Conservation (phyloP, 164 flowering plant species). For the Hamamelis virginiana region DNA sequence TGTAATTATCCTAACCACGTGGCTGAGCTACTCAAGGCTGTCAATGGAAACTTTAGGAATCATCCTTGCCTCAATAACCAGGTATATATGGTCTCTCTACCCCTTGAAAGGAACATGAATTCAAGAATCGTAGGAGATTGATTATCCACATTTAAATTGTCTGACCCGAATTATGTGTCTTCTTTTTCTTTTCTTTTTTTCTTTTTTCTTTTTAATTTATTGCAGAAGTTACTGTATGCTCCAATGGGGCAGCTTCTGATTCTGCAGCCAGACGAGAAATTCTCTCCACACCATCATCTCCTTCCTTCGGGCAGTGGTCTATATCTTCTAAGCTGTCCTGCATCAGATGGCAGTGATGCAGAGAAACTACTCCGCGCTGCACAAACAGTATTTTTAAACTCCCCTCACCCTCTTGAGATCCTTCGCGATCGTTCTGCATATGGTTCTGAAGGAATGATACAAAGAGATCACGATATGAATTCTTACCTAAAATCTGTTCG, state of each 20-base stretch:
- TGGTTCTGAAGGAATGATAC: constrained; percentile 82
- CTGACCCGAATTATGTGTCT: background rate
- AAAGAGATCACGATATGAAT: constrained; percentile 89
- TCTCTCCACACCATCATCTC: constrained; percentile 87
- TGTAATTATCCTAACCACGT: constrained; percentile 83
- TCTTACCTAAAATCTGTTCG: constrained; percentile 72
- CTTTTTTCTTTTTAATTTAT: too few relatives aligned
- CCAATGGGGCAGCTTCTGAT: constrained; percentile 93
- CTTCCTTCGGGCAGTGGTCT: constrained; percentile 94
- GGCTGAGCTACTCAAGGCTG: constrained; percentile 79
- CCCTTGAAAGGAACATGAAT: too few relatives aligned
- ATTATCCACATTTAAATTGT: too few relatives aligned
- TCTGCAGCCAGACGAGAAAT: constrained; percentile 84
- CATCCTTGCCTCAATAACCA: constrained; percentile 84
- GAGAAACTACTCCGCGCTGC: constrained; percentile 69
- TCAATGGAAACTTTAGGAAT: constrained; percentile 77
- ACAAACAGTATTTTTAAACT: constrained; percentile 58
- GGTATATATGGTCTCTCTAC: constrained; percentile 40
- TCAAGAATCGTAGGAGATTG: too few relatives aligned
- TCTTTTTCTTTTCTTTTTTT: too few relatives aligned
- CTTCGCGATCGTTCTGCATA: constrained; percentile 84
- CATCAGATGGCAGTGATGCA: constrained; percentile 32
- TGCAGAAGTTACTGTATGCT: constrained; percentile 73
- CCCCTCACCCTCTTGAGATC: constrained; percentile 95
- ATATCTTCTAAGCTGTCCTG: constrained; percentile 43